Conservation (phyloP, 306 rosid species). For the Fagus crenata region DNA sequence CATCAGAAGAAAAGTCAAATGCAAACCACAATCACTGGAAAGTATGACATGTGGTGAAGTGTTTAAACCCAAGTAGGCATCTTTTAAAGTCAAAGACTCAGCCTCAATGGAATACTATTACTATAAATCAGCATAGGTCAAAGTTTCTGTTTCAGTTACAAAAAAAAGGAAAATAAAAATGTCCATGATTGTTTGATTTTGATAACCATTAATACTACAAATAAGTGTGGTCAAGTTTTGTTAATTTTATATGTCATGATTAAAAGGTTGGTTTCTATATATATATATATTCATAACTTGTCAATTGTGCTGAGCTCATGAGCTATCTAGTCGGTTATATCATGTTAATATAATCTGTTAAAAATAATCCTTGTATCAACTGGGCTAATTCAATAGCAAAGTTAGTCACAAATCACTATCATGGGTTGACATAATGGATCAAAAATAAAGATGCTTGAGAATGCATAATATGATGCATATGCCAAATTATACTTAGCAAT, state of each 20-base stretch:
- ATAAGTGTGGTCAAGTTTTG: too few relatives aligned
- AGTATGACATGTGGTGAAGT: constrained; percentile 27
- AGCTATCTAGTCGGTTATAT: background rate
- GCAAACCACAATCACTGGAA: background rate
- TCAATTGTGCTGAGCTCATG: background rate
- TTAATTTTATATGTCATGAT: background rate
- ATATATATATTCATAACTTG: background rate
- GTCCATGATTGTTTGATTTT: background rate
- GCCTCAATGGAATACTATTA: background rate
- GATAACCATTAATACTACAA: background rate
- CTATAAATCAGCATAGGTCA: background rate
- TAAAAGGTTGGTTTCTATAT: background rate
- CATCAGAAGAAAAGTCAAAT: background rate
- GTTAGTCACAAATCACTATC: background rate
- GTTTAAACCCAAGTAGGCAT: constrained; percentile 9
- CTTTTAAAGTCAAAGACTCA: background rate
- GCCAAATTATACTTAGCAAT: too few relatives aligned
- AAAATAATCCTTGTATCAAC: background rate
- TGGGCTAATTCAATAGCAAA: background rate
- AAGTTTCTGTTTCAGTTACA: background rate
- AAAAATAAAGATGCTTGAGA: too few relatives aligned
- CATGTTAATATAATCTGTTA: background rate
- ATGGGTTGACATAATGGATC: background rate
- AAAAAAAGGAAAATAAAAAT: background rate
- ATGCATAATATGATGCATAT: too few relatives aligned